Conservation (phyloP, 306 rosid species). For the Abrus precatorius region DNA sequence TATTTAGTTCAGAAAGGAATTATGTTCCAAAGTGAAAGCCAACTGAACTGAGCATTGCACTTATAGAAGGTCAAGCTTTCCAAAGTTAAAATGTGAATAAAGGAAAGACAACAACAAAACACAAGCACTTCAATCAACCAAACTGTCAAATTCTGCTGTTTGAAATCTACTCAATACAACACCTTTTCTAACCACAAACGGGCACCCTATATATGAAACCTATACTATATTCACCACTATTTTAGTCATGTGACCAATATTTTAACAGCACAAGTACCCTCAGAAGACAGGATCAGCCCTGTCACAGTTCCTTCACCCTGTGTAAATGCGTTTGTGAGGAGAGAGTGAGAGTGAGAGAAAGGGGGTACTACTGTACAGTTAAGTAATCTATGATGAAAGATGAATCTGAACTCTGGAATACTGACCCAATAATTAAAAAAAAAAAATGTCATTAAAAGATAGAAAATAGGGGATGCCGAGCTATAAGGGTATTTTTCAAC, state of each 20-base stretch:
- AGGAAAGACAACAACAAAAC: slow-evolving; percentile 13
- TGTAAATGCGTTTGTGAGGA: background rate
- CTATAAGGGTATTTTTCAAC: background rate
- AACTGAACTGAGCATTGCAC: slow-evolving; percentile 6
- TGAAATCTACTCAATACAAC: background rate
- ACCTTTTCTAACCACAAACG: slow-evolving; percentile 12
- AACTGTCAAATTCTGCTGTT: slow-evolving; percentile 5
- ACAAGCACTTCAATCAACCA: slow-evolving; percentile 33
- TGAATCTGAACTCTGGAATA: background rate
- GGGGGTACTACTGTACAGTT: background rate
- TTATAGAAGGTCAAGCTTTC: slow-evolving; percentile 13
- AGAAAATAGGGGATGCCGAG: background rate
- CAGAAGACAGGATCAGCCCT: background rate
- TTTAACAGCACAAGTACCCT: background rate
- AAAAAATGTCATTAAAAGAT: slow-evolving; percentile 22
- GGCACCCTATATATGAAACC: slow-evolving; percentile 12
- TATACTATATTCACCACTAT: slow-evolving; percentile 2
- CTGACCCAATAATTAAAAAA: background rate
- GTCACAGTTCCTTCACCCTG: background rate
- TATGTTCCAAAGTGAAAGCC: slow-evolving; percentile 24
- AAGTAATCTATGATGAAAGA: slow-evolving; percentile 10
- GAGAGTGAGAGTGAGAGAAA: background rate
- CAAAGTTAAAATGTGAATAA: background rate
- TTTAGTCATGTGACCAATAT: slow-evolving; percentile 29
- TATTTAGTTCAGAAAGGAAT: slow-evolving; percentile 9